These are phyloP conservation scores for Cephaloascus albidus DNA, from an alignment of 805 yeast genomes.

Conservation along the genomic window DNA sequence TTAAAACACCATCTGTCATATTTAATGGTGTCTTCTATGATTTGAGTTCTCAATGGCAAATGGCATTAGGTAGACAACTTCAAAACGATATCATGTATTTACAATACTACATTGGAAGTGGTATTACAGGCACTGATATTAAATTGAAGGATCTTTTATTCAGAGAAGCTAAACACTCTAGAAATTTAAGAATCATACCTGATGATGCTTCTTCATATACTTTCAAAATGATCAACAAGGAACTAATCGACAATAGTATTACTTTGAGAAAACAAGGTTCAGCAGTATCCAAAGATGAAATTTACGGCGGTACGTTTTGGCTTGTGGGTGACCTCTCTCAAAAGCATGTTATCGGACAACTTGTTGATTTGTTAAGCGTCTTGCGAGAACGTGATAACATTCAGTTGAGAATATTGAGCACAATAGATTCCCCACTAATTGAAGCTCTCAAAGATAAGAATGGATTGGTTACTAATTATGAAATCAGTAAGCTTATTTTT, in stretches of 20 bases:
- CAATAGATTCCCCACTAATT: slow-evolving; percentile 6
- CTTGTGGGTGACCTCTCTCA: slow-evolving; percentile 49
- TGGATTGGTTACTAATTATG: not conserved
- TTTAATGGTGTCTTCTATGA: slow-evolving; percentile 65
- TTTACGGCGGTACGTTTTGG: slow-evolving; percentile 34
- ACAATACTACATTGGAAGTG: slow-evolving; percentile 13
- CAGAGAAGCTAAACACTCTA: slow-evolving; percentile 24
- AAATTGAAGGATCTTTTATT: slow-evolving; percentile 32
- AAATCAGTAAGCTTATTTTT: not conserved
- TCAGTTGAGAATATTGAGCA: slow-evolving; percentile 29
- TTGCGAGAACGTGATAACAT: slow-evolving; percentile 17
- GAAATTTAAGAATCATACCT: slow-evolving; percentile 35
- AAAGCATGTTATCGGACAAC: slow-evolving; percentile 28
- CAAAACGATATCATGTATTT: slow-evolving; percentile 39
- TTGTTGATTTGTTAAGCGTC: slow-evolving; percentile 23
- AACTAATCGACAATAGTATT: slow-evolving; percentile 14
- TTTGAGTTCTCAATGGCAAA: slow-evolving; percentile 47
- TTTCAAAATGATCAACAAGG: slow-evolving; percentile 18
- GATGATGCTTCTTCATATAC: slow-evolving; percentile 19
- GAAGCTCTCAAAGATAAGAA: not conserved
- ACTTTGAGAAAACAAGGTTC: slow-evolving; percentile 8
- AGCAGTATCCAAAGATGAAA: slow-evolving; percentile 1
- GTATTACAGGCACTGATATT: slow-evolving; percentile 12
- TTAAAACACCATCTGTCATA: slow-evolving; percentile 43
- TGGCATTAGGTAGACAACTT: slow-evolving; percentile 40